These are phyloP conservation scores for Mycena venus DNA, from an alignment of 768 basidiomycete genomes.

Conservation along the genomic window DNA sequence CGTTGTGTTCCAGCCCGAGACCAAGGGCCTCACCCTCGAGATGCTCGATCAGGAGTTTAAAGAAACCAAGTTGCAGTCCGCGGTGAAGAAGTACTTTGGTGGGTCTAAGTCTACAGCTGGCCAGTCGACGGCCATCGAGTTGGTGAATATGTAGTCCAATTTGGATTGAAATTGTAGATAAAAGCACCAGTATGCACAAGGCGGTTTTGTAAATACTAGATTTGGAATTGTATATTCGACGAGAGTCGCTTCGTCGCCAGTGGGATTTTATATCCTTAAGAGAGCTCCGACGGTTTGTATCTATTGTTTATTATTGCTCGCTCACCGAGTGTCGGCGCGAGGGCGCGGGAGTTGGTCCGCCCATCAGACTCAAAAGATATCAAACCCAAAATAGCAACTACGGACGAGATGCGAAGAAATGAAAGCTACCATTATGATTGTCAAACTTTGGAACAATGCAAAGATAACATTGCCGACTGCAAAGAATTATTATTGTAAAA, in stretches of 20 bases:
- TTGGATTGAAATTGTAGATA: too few species aligned
- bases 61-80: conserved; percentile 31
- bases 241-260: too few species aligned
- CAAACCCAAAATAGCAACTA: too few species aligned
- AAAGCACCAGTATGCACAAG: too few species aligned
- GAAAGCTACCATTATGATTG: too few species aligned
- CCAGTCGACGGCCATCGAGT: conserved; percentile 24
- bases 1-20: conserved; percentile 57
- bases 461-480: background rate
- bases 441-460: background rate
- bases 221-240: too few species aligned
- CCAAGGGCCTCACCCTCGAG: conserved; percentile 58
- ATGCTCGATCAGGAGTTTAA: conserved; percentile 55
- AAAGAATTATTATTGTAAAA: background rate
- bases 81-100: conserved; percentile 30
- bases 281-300: conserved; percentile 78
- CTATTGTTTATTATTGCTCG: conserved; percentile 85
- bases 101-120: conserved; percentile 18
- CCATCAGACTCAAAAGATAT: conserved; percentile 64
- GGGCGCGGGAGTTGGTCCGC: conserved; percentile 62
- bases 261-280: too few species aligned
- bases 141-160: conserved; percentile 9
- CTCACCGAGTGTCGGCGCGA: conserved; percentile 75
- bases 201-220: too few species aligned
- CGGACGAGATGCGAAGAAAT: too few species aligned